Evolutionary conservation across 169 alveolate species (phyloP).

Genomic region (Toxoplasma gondii): DNA sequence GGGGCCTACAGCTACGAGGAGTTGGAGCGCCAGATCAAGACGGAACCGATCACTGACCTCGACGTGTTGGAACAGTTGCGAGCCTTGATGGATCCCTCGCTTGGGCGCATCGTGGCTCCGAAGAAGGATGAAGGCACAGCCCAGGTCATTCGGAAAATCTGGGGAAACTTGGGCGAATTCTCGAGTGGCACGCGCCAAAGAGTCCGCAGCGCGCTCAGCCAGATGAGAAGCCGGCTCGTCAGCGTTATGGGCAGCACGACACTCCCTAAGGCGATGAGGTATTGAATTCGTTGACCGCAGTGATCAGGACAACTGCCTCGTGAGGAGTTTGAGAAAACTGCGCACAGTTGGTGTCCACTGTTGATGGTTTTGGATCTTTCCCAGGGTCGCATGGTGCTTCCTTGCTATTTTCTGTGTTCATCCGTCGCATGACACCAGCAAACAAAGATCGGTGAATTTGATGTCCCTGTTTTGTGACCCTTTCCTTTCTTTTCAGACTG

Average conservation of each 20-base stretch:
- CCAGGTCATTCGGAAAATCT: background rate
- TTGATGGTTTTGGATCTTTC: no score
- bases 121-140: background rate
- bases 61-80: conserved; percentile 2
- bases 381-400: no score
- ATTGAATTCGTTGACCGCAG: background rate
- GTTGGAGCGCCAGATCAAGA: conserved; percentile 40
- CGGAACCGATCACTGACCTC: background rate
- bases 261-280: background rate
- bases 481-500: background rate
- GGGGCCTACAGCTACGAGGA: conserved; percentile 53
- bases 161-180: background rate
- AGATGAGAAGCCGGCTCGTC: background rate
- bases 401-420: no score
- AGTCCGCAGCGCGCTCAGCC: background rate
- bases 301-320: background rate
- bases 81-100: conserved; percentile 50
- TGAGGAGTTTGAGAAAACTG: background rate
- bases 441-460: no score
- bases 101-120: conserved; percentile 8
- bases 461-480: no score
- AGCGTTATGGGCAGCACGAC: background rate
- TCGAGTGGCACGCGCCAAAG: background rate
- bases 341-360: background rate
- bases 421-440: no score